These are phyloP conservation scores for Penicillium griseofulvum DNA, from an alignment of 2,329 filamentous ascomycete genomes.

Conservation along the genomic window DNA sequence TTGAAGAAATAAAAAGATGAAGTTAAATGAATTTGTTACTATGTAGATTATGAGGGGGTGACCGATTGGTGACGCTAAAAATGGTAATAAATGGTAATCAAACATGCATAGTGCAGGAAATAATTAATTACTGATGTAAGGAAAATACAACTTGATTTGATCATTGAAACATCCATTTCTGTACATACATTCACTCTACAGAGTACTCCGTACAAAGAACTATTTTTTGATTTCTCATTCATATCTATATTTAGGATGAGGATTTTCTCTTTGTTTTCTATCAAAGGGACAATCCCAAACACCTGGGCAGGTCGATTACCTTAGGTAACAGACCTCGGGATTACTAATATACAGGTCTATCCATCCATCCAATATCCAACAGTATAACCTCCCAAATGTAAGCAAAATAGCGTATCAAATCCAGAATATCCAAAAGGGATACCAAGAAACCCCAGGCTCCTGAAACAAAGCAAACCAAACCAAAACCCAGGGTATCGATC, in stretches of 20 bases:
- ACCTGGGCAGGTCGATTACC: too few species aligned
- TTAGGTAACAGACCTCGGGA: too few species aligned
- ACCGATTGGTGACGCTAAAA: background rate
- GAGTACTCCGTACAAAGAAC: too few species aligned
- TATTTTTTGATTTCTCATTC: too few species aligned
- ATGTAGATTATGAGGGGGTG: background rate
- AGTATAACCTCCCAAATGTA: background rate
- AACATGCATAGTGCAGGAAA: background rate
- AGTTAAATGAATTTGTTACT: too few species aligned
- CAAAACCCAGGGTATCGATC: constrained; percentile 11
- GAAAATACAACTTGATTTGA: background rate
- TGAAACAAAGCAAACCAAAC: background rate
- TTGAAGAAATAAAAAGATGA: background rate
- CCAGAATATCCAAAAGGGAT: background rate
- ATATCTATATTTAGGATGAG: too few species aligned
- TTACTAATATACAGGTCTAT: constrained; percentile 7
- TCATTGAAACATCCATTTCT: too few species aligned
- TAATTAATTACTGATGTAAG: constrained; percentile 2
- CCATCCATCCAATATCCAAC: background rate
- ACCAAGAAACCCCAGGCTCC: background rate
- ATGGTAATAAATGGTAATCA: constrained; percentile 1
- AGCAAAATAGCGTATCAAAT: constrained; percentile 9
- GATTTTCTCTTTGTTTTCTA: too few species aligned
- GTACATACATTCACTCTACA: too few species aligned
- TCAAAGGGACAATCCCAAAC: too few species aligned